Percentiles rank a stretch among this genome's conserved stretches.
Evolutionary conservation across 768 basidiomycete genomes (phyloP).

Genomic region (Termitomyces titanicus): DNA sequence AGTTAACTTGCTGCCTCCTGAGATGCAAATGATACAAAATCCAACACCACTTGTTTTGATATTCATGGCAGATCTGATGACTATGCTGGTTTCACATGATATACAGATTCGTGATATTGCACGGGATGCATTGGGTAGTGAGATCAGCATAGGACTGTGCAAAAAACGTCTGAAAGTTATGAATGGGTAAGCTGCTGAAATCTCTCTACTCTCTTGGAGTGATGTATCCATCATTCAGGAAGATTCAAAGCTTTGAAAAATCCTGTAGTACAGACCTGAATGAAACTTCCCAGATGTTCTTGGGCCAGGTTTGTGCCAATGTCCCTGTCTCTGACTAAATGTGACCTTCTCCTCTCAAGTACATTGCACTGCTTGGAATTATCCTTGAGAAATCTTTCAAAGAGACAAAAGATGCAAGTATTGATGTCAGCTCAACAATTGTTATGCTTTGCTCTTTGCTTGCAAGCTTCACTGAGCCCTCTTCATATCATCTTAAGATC

Average conservation of each 20-base stretch:
- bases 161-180: constrained; percentile 64
- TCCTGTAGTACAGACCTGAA: constrained; percentile 39
- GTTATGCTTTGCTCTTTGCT: constrained; percentile 62
- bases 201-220: not conserved
- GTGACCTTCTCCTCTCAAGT: constrained; percentile 35
- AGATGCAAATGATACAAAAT: constrained; percentile 58
- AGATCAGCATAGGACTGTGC: constrained; percentile 73
- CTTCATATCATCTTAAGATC: constrained; percentile 61
- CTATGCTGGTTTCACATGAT: constrained; percentile 59
- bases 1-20: constrained; percentile 58
- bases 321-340: not conserved
- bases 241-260: constrained; percentile 48
- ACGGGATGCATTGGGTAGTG: constrained; percentile 75
- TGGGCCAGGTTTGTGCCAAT: constrained; percentile 62
- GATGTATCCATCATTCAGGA: constrained; percentile 26
- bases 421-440: constrained; percentile 62
- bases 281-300: constrained; percentile 47
- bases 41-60: constrained; percentile 54
- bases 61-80: constrained; percentile 69
- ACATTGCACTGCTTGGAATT: constrained; percentile 70
- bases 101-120: constrained; percentile 73
- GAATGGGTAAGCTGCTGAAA: constrained; percentile 62
- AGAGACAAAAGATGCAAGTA: constrained; percentile 54
- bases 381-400: constrained; percentile 69
- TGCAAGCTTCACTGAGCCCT: constrained; percentile 51